These are phyloP conservation scores for Polychaeton citri DNA, from an alignment of 2,329 filamentous ascomycete genomes.

Conservation along the genomic window DNA sequence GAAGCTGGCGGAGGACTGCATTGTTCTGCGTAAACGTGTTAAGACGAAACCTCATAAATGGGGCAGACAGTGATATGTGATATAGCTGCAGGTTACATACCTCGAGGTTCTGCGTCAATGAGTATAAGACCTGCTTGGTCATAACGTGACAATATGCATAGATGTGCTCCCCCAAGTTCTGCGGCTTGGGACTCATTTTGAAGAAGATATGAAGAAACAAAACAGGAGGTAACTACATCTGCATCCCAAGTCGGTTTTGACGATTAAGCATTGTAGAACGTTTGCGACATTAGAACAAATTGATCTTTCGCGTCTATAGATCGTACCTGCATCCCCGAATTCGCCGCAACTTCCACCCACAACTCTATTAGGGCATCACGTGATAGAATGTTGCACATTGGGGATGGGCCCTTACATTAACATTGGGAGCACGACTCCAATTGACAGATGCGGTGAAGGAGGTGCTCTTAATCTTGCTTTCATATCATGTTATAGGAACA, in stretches of 20 bases:
- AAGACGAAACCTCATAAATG: constrained; percentile 1
- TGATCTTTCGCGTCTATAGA: no score
- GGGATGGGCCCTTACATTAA: neutral
- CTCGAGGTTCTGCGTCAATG: constrained; percentile 41
- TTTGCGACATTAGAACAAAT: no score
- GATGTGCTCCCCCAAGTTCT: constrained; percentile 29
- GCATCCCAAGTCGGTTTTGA: no score
- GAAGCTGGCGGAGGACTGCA: constrained; percentile 42
- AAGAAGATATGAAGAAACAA: no score
- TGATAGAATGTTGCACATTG: neutral
- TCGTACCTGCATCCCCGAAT: neutral
- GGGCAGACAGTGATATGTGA: neutral
- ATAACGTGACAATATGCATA: constrained; percentile 49
- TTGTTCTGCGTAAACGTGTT: constrained; percentile 28
- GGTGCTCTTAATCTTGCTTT: neutral
- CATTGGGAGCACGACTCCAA: neutral
- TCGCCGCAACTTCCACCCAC: neutral
- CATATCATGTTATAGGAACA: neutral
- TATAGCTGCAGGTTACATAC: constrained; percentile 24
- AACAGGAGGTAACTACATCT: no score
- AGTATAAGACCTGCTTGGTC: constrained; percentile 53
- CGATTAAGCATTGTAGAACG: no score
- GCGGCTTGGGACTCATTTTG: neutral
- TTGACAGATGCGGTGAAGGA: neutral
- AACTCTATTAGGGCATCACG: neutral